Evolutionary conservation across 768 basidiomycete species (phyloP), one percentile per base, ranked within the genome.

Genomic region (Nidularia pulvinata): DNA sequence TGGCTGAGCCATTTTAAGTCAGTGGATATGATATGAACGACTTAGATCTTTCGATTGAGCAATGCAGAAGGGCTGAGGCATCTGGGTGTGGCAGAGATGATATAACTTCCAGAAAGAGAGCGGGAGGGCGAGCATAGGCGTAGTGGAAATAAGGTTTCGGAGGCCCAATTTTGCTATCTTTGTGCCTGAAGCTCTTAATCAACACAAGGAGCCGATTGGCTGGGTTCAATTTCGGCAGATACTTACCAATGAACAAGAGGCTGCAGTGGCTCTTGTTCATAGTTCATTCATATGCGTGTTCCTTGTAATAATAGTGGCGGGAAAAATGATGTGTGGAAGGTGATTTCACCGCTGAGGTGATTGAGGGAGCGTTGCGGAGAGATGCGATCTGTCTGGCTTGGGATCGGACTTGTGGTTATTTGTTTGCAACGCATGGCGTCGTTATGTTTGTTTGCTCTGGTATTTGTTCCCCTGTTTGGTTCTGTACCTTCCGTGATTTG

Each of bases 361-460:
- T 42, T 42, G 39, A 42, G 49, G 35, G 19, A 30, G 25, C 25
- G 25, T 30, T 25, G 25, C 6, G 25, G n/a, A 25, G 39, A 42
- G 39, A 42, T 11, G 16, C 16, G 13, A 13, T 16, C 16, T 11
- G 16, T 42, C 39, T 11, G 16, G 39, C 39, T 42, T 42, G 39
- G 25, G 25, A 30, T 42, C 16, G 11, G 39, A 13, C 16, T 42
- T 42, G 16, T 63, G 53, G 55, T 58, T 65, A 48, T 65, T 62
- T 74, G 67, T 69, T 77, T 77, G 68, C 57, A 71, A 63, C 56
- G 51, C 63, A 73, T 72, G 73, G 69, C 71, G 58, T 72, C 61
- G 71, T 73, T 68, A 62, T 75, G 71, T 46, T 63, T 75, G 68
- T 74, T 74, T 65, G 62, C 50, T 22, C 16, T 44, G 25, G 14